Percentiles rank a stretch among this genome's conserved stretches.
phyloP scores from a whole-genome alignment of 1,139 yeast species.

The Candida albicans region DNA sequence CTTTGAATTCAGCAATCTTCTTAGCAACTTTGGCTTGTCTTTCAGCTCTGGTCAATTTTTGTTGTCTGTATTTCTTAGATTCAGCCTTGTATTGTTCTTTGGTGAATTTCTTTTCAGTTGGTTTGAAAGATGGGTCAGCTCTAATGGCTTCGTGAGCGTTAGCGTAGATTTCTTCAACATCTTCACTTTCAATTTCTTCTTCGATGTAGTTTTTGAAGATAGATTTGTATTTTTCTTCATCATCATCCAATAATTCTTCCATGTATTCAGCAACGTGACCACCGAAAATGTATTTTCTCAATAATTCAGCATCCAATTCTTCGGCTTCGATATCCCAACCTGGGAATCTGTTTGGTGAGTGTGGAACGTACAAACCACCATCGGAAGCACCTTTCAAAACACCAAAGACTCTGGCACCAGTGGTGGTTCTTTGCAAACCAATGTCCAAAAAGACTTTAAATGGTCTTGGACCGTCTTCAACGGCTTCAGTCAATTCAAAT shows the following conservation, averaged over 20 bases:
- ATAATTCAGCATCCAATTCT: constrained; percentile 96
- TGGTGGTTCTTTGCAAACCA: constrained; percentile 99
- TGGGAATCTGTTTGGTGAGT: constrained; percentile 99
- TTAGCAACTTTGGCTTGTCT: constrained; percentile 86
- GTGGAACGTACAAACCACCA: constrained; percentile 99
- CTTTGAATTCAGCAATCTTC: constrained; percentile 86
- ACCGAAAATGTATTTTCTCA: constrained; percentile 99
- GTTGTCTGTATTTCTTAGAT: constrained; percentile 87
- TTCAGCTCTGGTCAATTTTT: constrained; percentile 88
- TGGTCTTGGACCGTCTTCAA: constrained; percentile 99
- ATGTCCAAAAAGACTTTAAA: constrained; percentile 99
- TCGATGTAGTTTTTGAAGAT: constrained; percentile 96
- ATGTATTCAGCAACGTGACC: constrained; percentile 99
- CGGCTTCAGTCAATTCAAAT: constrained; percentile 97
- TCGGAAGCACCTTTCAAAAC: constrained; percentile 99
- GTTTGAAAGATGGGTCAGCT: constrained; percentile 91
- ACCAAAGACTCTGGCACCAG: constrained; percentile 99
- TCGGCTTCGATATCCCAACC: constrained; percentile 99
- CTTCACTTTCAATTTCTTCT: constrained; percentile 97
- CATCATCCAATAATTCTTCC: constrained; percentile 99
- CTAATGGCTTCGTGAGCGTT: constrained; percentile 96
- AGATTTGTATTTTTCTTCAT: constrained; percentile 98
- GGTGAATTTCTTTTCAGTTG: constrained; percentile 91
- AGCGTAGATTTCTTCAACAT: constrained; percentile 90
- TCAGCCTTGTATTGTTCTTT: constrained; percentile 98